Percentiles rank a stretch among this genome's conserved stretches.
These are phyloP conservation scores for Phanerochaete sordida DNA, from an alignment of 768 basidiomycete species.

Conservation along the genomic window DNA sequence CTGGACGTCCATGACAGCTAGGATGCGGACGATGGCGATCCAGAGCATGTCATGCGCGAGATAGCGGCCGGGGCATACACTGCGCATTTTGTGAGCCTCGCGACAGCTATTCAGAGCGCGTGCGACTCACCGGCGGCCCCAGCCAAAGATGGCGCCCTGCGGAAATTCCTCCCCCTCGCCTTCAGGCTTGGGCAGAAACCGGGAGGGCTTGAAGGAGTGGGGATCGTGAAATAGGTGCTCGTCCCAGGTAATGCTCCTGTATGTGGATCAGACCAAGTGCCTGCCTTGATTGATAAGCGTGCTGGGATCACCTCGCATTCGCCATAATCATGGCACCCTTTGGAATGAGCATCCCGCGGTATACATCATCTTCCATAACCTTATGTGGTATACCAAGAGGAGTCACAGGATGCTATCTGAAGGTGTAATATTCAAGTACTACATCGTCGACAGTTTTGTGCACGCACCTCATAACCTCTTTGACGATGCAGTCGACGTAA, in stretches of 20 bases:
- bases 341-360: slow-evolving; percentile 38
- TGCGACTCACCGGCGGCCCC: slow-evolving; percentile 7
- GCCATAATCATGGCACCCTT: slow-evolving; percentile 37
- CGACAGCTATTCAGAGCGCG: neutral
- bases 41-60: slow-evolving; percentile 21
- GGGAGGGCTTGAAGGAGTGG: slow-evolving; percentile 19
- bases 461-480: slow-evolving; percentile 7
- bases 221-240: slow-evolving; percentile 30
- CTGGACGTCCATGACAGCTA: slow-evolving; percentile 16
- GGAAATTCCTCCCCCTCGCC: slow-evolving; percentile 6
- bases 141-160: slow-evolving; percentile 7
- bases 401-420: slow-evolving; percentile 14
- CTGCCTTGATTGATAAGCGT: neutral
- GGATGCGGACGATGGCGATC: slow-evolving; percentile 17
- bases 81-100: too few relatives aligned
- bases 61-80: slow-evolving; percentile 22
- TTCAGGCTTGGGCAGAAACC: slow-evolving; percentile 6
- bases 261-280: neutral
- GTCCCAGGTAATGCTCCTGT: slow-evolving; percentile 17
- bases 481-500: slow-evolving; percentile 24
- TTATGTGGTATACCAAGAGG: slow-evolving; percentile 37
- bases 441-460: neutral
- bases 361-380: slow-evolving; percentile 37
- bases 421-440: neutral
- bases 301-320: slow-evolving; percentile 39